Evolutionary conservation across 1,139 yeast genomes (phyloP), one percentile per base, ranked within the genome.

Genomic region (Williopsis jadinii): DNA sequence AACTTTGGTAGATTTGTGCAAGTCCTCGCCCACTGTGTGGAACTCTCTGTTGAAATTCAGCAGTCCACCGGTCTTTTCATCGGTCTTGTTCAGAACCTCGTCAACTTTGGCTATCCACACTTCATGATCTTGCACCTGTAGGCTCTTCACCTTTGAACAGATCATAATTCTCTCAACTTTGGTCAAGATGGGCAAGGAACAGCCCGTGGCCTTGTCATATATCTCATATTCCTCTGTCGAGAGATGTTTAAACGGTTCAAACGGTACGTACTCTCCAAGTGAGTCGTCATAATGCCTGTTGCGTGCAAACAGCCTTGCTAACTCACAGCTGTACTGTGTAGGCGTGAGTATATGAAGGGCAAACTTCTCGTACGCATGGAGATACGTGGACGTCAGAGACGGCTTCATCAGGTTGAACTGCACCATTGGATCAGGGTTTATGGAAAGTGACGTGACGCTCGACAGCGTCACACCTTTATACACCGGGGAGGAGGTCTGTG

Each of bases 341-440:
- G 95, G 88, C 5, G 78, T 77, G 51, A 88, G 63, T 28, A 86
- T 60, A 61, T 88, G 95, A n/a, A 88, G 64, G 1, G 94, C 95
- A 53, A 86, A 71, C 41, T 61, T 59, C 33, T 68, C 66, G 43
- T 71, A 62, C 9, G 68, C 63, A 53, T 84, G 88, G 36, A 88
- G 63, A 15, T 76, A 68, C 11, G 67, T 66, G 0, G 94, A 80
- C 0, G 96, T 87, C 38, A 80, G 73, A 8, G 95, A 84, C 0
- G 96, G 96, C 27, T 80, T 64, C 61, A 85, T 95, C 40, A 88
- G 66, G 56, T 87, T 88, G 63, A 88, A 87, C 54, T 84, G 92
- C 2, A 88, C 58, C 42, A 85, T 60, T 2, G 95, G 94, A 11
- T 66, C 65, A 0, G 96, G 96, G 40, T 71, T 68, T 29, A 85